A percentile compares a stretch with the other conserved stretches of the same genome.
These are phyloP conservation scores for Chrysanthemum lavandulifolium DNA, from an alignment of 129 eudicot species.

Conservation along the genomic window DNA sequence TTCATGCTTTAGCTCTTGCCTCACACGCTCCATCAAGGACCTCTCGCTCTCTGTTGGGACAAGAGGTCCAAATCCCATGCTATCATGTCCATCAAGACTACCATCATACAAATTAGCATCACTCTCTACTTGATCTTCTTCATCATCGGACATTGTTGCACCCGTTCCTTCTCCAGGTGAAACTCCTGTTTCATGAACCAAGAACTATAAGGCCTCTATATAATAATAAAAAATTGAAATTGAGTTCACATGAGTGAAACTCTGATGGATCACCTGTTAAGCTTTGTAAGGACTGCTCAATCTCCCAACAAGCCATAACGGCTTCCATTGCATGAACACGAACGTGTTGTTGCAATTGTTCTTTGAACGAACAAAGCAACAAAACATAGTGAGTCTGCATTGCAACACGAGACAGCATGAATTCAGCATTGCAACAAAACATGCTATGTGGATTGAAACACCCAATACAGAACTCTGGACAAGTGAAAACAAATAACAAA, in stretches of 20 bases:
- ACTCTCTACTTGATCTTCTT: conserved; percentile 74
- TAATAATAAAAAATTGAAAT: no score
- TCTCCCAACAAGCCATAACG: conserved; percentile 97
- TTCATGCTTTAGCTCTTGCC: conserved; percentile 87
- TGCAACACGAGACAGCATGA: conserved; percentile 9
- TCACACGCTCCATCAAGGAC: conserved; percentile 86
- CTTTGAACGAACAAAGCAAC: conserved; percentile 84
- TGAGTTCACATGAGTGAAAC: neutral
- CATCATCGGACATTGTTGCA: conserved; percentile 94
- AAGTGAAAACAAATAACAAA: no score
- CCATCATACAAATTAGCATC: conserved; percentile 81
- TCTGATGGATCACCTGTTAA: conserved; percentile 56
- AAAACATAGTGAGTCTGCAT: conserved; percentile 86
- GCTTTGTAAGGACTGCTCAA: conserved; percentile 85
- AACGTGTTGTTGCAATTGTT: conserved; percentile 86
- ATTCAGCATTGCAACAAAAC: no score
- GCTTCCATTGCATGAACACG: conserved; percentile 98
- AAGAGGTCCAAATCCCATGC: conserved; percentile 79
- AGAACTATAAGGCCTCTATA: neutral
- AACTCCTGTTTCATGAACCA: conserved; percentile 41
- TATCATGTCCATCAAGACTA: conserved; percentile 71
- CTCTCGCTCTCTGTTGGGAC: conserved; percentile 80
- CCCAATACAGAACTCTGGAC: no score
- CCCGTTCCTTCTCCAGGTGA: conserved; percentile 93
- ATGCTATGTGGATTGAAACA: no score